Percentiles rank a stretch among this genome's conserved stretches.
Conservation (phyloP, 345 rosid genomes). For the Gynandropsis gynandra region DNA sequence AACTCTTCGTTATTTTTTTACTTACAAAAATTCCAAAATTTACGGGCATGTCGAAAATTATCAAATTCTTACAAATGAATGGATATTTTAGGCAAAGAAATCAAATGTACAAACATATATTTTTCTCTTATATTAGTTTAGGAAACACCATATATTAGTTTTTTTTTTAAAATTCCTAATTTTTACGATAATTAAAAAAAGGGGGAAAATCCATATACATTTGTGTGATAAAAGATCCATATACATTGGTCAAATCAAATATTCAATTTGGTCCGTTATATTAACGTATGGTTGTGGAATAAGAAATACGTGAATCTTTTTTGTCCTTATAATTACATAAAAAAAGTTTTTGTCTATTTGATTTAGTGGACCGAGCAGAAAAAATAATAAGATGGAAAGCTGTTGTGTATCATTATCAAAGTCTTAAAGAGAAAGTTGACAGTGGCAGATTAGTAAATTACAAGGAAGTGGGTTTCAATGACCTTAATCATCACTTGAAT, state of each 20-base stretch:
- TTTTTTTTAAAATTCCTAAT: no score
- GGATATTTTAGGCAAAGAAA: not conserved
- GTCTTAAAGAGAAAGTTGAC: constrained; percentile 17
- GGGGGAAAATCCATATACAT: no score
- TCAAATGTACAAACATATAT: not conserved
- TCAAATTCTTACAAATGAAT: no score
- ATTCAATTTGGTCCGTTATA: not conserved
- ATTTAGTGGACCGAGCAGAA: no score
- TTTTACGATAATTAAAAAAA: no score
- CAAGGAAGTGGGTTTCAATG: constrained; percentile 22
- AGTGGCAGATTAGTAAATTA: constrained; percentile 25
- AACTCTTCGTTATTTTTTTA: no score
- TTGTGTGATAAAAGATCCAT: constrained; percentile 2
- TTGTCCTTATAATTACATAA: constrained; percentile 15
- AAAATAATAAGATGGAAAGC: not conserved
- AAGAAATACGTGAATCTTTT: constrained; percentile 20
- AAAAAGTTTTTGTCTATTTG: no score
- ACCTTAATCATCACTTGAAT: constrained; percentile 35
- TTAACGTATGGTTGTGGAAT: constrained; percentile 29
- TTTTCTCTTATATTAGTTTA: not conserved
- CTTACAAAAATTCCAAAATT: no score
- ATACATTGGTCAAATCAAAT: constrained; percentile 16
- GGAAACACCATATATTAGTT: not conserved
- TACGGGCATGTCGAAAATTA: no score
- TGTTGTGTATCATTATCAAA: constrained; percentile 43